A percentile compares a stretch with the other conserved stretches of the same genome.
phyloP scores from a whole-genome alignment of 2,329 filamentous ascomycete genomes.

The Penicillium fuscoglaucum region DNA sequence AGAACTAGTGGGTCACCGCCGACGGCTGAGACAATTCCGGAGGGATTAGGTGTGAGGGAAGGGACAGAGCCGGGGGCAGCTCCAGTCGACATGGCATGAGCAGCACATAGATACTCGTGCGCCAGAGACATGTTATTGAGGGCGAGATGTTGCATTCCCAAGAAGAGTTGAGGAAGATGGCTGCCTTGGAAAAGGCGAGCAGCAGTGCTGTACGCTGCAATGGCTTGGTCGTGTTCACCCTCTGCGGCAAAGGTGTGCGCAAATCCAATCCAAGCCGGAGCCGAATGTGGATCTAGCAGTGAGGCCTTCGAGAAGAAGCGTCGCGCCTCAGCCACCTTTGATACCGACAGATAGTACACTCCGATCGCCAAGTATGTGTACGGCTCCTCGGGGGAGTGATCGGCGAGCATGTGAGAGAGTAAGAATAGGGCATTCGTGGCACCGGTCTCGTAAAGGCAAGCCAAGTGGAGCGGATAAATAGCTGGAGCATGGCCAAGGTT shows the following conservation, averaged over 20 bases:
- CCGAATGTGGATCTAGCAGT: constrained; percentile 96
- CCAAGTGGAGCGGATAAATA: constrained; percentile 86
- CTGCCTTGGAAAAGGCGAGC: constrained; percentile 95
- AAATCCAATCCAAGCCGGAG: constrained; percentile 97
- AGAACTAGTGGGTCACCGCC: constrained; percentile 76
- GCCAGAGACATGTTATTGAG: constrained; percentile 93
- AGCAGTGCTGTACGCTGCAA: constrained; percentile 94
- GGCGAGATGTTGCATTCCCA: constrained; percentile 97
- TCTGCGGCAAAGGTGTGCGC: constrained; percentile 97
- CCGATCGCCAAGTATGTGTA: constrained; percentile 93
- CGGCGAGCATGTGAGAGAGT: constrained; percentile 86
- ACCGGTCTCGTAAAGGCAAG: constrained; percentile 83
- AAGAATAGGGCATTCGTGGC: constrained; percentile 88
- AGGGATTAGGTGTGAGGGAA: constrained; percentile 26
- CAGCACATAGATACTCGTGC: constrained; percentile 89
- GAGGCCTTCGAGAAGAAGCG: constrained; percentile 97
- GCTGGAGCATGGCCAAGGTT: constrained; percentile 48
- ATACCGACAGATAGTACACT: constrained; percentile 87
- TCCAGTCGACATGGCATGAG: constrained; percentile 63
- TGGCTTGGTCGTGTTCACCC: constrained; percentile 96
- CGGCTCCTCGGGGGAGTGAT: constrained; percentile 86
- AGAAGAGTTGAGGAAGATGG: constrained; percentile 89
- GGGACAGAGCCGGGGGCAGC: constrained; percentile 33
- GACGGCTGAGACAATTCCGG: constrained; percentile 22
- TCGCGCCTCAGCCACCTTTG: constrained; percentile 87